A percentile compares a stretch with the other conserved stretches of the same genome.
phyloP scores from a whole-genome alignment of 2,329 filamentous ascomycete genomes.

The Alternaria sp. region DNA sequence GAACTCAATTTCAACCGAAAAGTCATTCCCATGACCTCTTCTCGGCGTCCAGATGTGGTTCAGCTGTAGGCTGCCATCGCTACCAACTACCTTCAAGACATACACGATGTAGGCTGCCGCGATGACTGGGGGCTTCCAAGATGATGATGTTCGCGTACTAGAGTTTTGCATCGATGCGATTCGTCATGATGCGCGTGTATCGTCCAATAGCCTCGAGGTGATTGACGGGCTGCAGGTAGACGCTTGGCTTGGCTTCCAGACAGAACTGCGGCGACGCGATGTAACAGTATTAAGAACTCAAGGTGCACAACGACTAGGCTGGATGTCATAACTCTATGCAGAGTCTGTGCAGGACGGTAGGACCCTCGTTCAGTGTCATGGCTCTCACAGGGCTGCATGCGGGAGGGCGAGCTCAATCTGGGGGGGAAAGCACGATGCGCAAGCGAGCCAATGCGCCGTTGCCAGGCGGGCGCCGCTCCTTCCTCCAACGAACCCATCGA shows the following conservation, averaged over 20 bases:
- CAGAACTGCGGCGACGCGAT: not conserved
- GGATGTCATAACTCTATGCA: not conserved
- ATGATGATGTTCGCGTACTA: not conserved
- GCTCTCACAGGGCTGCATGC: slow-evolving; percentile 23
- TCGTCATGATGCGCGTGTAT: slow-evolving; percentile 10
- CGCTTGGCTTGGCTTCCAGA: slow-evolving; percentile 3
- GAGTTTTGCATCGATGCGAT: not conserved
- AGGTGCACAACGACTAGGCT: not conserved
- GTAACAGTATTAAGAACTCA: not conserved
- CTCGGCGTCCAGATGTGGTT: not conserved
- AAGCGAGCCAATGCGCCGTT: slow-evolving; percentile 35
- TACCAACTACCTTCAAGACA: not conserved
- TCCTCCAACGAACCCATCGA: slow-evolving; percentile 4
- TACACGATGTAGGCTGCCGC: not conserved
- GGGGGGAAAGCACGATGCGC: slow-evolving; percentile 28
- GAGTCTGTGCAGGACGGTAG: slow-evolving; percentile 7
- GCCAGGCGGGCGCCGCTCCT: slow-evolving; percentile 18
- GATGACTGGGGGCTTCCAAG: not conserved
- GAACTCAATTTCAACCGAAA: rapidly evolving
- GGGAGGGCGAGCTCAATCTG: slow-evolving; percentile 23
- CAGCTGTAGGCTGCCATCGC: not conserved
- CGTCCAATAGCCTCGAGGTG: slow-evolving; percentile 11
- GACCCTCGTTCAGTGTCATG: not conserved
- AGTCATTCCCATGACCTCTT: not conserved
- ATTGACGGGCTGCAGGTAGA: not conserved